phyloP scores from a whole-genome alignment of 257 asterid species.

The Ilex asprella region DNA sequence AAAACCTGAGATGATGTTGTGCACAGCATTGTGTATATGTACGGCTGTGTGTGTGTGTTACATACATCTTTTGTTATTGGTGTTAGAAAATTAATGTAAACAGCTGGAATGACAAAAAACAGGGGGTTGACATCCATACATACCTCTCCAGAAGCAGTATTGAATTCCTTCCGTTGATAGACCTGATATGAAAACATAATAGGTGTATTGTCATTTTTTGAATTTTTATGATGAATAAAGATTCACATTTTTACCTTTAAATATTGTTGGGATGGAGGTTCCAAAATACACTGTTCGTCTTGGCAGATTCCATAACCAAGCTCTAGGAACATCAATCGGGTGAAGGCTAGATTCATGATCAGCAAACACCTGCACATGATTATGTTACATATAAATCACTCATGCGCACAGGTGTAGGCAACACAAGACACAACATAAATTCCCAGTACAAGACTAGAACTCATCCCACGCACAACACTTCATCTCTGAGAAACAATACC shows the following conservation, averaged over 20 bases:
- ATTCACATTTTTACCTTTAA: slow-evolving; percentile 49
- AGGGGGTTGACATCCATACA: background rate
- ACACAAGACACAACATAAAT: too few species aligned
- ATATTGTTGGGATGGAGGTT: slow-evolving; percentile 74
- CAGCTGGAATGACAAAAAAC: too few species aligned
- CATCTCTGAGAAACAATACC: too few species aligned
- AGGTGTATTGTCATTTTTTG: slow-evolving; percentile 2
- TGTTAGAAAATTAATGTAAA: too few species aligned
- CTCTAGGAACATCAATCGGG: slow-evolving; percentile 80
- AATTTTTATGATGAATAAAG: background rate
- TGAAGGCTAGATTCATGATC: slow-evolving; percentile 74
- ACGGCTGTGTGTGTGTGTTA: too few species aligned
- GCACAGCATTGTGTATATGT: too few species aligned
- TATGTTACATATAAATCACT: background rate
- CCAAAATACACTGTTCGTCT: slow-evolving; percentile 88
- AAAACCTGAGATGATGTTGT: too few species aligned
- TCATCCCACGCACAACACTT: too few species aligned
- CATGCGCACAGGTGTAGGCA: too few species aligned
- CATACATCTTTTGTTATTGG: too few species aligned
- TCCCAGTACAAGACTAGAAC: too few species aligned
- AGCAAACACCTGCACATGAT: slow-evolving; percentile 60
- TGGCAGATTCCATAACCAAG: slow-evolving; percentile 61
- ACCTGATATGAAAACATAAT: slow-evolving; percentile 41
- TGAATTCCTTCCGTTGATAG: slow-evolving; percentile 67
- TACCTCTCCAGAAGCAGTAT: slow-evolving; percentile 94